Percentiles rank a stretch among this genome's conserved stretches.
Evolutionary conservation across 257 asterid genomes (phyloP).

Genomic region (Plantago ovata): DNA sequence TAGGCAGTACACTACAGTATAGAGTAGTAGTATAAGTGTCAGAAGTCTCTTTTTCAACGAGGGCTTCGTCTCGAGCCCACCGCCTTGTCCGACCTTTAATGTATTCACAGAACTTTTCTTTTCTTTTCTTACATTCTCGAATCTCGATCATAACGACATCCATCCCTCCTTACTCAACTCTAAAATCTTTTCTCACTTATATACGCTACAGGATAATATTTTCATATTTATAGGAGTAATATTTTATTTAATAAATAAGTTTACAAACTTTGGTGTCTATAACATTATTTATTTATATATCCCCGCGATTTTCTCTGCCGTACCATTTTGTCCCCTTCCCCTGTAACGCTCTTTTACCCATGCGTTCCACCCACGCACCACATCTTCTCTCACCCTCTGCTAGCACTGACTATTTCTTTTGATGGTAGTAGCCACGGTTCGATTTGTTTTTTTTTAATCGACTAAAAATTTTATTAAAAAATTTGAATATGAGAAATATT

Average conservation of each 20-base stretch:
- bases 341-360: conserved; percentile 23
- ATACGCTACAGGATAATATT: too few species aligned
- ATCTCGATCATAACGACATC: too few species aligned
- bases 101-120: neutral
- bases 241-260: too few species aligned
- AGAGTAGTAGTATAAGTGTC: conserved; percentile 5
- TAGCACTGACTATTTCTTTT: neutral
- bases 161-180: too few species aligned
- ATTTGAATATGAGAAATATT: too few species aligned
- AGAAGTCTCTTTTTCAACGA: conserved; percentile 8
- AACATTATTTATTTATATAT: conserved; percentile 24
- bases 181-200: too few species aligned
- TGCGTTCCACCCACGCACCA: neutral
- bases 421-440: too few species aligned
- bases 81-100: conserved; percentile 15
- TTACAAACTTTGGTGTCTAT: too few species aligned
- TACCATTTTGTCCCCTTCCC: conserved; percentile 34
- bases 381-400: neutral
- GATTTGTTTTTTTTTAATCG: too few species aligned
- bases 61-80: conserved; percentile 41
- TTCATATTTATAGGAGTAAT: too few species aligned
- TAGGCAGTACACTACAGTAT: too few species aligned
- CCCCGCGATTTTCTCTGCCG: conserved; percentile 45
- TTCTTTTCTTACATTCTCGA: neutral
- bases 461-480: too few species aligned